A percentile compares a stretch with the other conserved stretches of the same genome.
Evolutionary conservation across 495 filamentous ascomycete species (phyloP).

Genomic region (Aspergillus kassunensis): DNA sequence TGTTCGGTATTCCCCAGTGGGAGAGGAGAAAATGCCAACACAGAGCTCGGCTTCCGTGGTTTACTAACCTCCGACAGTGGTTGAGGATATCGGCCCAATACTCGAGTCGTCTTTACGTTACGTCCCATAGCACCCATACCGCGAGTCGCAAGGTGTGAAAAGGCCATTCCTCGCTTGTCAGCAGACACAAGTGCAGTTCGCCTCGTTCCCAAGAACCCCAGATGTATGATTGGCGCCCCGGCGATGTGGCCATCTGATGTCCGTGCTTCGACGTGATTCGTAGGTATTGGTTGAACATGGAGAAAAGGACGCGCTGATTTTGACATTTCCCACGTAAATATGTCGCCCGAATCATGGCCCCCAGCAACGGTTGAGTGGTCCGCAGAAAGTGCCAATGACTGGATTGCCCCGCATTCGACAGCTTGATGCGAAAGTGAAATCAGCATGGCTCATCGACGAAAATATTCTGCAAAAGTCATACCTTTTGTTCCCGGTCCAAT

Average conservation of each 20-base stretch:
- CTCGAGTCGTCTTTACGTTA: slow-evolving; percentile 82
- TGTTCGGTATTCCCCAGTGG: slow-evolving; percentile 91
- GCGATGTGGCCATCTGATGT: slow-evolving; percentile 77
- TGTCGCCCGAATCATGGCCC: slow-evolving; percentile 84
- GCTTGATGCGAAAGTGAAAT: slow-evolving; percentile 44
- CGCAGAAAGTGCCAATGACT: slow-evolving; percentile 83
- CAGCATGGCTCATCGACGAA: neutral
- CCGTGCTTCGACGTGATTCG: slow-evolving; percentile 58
- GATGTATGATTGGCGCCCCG: slow-evolving; percentile 72
- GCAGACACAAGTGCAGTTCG: slow-evolving; percentile 98
- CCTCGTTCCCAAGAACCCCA: slow-evolving; percentile 91
- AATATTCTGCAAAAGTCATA: slow-evolving; percentile 29
- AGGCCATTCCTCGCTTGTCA: slow-evolving; percentile 93
- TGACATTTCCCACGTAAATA: slow-evolving; percentile 95
- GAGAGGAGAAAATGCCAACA: slow-evolving; percentile 85
- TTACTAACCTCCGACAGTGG: slow-evolving; percentile 50
- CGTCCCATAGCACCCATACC: slow-evolving; percentile 83
- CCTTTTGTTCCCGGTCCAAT: slow-evolving; percentile 94
- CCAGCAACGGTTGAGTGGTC: slow-evolving; percentile 88
- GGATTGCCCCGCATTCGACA: slow-evolving; percentile 84
- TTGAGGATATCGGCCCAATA: slow-evolving; percentile 86
- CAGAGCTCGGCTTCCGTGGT: slow-evolving; percentile 86
- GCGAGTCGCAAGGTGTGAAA: slow-evolving; percentile 90
- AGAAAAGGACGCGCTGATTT: slow-evolving; percentile 81
- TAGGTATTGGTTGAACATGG: slow-evolving; percentile 72